A percentile compares a stretch with the other conserved stretches of the same genome.
phyloP scores from a whole-genome alignment of 768 basidiomycete species.

The Phlebiopsis gigantea region DNA sequence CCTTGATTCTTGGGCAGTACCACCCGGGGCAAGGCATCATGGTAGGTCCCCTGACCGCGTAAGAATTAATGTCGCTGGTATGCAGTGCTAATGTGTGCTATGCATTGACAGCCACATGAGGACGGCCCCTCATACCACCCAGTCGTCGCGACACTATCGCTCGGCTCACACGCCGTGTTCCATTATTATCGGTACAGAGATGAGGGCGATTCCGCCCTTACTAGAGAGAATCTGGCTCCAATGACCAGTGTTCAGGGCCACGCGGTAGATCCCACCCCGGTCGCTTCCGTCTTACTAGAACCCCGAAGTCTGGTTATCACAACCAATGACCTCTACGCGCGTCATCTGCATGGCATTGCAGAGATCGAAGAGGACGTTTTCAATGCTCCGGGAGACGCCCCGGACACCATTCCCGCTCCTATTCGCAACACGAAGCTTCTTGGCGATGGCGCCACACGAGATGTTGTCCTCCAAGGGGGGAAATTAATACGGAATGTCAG shows the following conservation, averaged over 20 bases:
- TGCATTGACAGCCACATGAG: constrained; percentile 69
- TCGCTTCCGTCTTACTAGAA: constrained; percentile 74
- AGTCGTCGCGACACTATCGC: constrained; percentile 84
- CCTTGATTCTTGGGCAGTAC: constrained; percentile 45
- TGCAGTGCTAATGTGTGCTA: not conserved
- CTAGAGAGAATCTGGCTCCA: constrained; percentile 3
- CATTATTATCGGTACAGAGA: constrained; percentile 69
- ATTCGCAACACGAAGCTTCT: constrained; percentile 61
- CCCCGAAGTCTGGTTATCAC: constrained; percentile 84
- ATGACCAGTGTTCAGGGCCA: constrained; percentile 32
- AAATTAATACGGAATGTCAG: constrained; percentile 51
- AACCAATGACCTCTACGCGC: constrained; percentile 57
- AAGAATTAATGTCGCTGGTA: not conserved
- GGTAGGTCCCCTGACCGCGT: constrained; percentile 38
- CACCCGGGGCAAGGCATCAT: constrained; percentile 90
- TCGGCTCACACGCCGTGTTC: constrained; percentile 79
- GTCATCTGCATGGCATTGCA: constrained; percentile 80
- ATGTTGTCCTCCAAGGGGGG: constrained; percentile 43
- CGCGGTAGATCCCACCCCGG: constrained; percentile 57
- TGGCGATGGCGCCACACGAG: constrained; percentile 31
- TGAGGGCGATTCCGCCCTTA: constrained; percentile 17
- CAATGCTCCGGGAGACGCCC: constrained; percentile 23
- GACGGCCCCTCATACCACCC: constrained; percentile 89
- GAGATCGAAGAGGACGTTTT: constrained; percentile 45
- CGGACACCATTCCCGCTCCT: constrained; percentile 16